A percentile compares a stretch with the other conserved stretches of the same genome.
Conservation (phyloP, 805 yeast genomes). For the Metschnikowia santaceciliae region DNA sequence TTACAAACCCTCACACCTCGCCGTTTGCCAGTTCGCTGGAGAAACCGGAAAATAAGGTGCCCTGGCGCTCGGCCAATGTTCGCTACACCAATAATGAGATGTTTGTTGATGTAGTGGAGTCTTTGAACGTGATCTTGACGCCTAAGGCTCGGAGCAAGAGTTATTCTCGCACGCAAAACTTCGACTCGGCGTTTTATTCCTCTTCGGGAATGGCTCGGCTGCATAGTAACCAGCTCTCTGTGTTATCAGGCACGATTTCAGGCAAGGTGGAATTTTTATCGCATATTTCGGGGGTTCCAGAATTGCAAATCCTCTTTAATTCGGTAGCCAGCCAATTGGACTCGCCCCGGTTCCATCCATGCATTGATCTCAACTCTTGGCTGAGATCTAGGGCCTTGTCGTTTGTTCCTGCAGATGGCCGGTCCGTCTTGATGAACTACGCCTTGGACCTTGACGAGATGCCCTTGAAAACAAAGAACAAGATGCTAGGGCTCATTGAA, state of each 20-base stretch:
- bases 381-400: conserved; percentile 45
- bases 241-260: conserved; percentile 50
- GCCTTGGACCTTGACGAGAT: conserved; percentile 45
- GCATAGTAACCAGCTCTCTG: conserved; percentile 25
- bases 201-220: conserved; percentile 9
- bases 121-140: conserved; percentile 49
- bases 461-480: conserved; percentile 19
- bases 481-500: conserved; percentile 48
- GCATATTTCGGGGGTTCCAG: conserved; percentile 75
- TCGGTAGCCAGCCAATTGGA: conserved; percentile 45
- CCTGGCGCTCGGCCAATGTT: conserved; percentile 80
- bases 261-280: conserved; percentile 66
- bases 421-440: conserved; percentile 58
- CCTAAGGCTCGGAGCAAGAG: conserved; percentile 12
- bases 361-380: conserved; percentile 60
- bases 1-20: conserved; percentile 5
- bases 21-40: conserved; percentile 6
- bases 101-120: conserved; percentile 77
- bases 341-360: conserved; percentile 64
- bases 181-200: conserved; percentile 25
- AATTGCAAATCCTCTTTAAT: conserved; percentile 54
- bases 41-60: conserved; percentile 29
- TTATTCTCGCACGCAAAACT: conserved; percentile 13
- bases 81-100: conserved; percentile 77
- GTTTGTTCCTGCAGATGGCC: conserved; percentile 90